These are phyloP conservation scores for Apiospora aurea DNA, from an alignment of 2,329 filamentous ascomycete species.

Conservation along the genomic window DNA sequence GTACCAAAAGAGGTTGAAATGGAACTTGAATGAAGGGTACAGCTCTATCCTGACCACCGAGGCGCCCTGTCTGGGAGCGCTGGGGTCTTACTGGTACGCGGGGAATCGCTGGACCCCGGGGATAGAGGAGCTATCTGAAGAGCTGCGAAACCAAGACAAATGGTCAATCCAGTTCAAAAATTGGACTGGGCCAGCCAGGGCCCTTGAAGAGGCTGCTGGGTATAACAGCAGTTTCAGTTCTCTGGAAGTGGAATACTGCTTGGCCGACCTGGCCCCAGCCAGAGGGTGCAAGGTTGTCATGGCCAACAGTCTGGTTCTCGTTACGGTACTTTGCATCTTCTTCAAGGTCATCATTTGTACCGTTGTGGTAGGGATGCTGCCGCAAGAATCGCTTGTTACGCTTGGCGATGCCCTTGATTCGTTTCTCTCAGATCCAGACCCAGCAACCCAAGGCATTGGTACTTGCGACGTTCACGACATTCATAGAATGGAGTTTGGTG, in stretches of 20 bases:
- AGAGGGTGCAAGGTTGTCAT: background rate
- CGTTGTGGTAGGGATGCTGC: background rate
- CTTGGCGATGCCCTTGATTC: background rate
- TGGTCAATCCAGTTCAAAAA: constrained; percentile 16
- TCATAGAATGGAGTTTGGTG: background rate
- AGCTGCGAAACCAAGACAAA: background rate
- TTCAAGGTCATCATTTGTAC: background rate
- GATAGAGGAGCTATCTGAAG: too few species aligned
- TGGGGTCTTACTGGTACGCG: background rate
- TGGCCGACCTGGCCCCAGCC: background rate
- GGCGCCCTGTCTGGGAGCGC: background rate
- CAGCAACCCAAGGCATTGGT: background rate
- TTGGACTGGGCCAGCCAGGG: background rate
- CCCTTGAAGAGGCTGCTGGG: background rate
- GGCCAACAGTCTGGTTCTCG: background rate
- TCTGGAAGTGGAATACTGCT: background rate
- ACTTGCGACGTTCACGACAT: background rate
- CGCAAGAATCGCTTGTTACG: background rate
- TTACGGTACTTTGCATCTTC: background rate
- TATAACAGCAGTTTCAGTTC: background rate
- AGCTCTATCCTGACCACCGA: too few species aligned
- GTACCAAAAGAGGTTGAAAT: background rate
- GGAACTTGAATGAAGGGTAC: background rate
- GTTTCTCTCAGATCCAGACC: background rate
- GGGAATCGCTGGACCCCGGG: too few species aligned